A percentile compares a stretch with the other conserved stretches of the same genome.
These are phyloP conservation scores for Aphanomyces astaci DNA, from an alignment of 352 stramenopile genomes.

Conservation along the genomic window DNA sequence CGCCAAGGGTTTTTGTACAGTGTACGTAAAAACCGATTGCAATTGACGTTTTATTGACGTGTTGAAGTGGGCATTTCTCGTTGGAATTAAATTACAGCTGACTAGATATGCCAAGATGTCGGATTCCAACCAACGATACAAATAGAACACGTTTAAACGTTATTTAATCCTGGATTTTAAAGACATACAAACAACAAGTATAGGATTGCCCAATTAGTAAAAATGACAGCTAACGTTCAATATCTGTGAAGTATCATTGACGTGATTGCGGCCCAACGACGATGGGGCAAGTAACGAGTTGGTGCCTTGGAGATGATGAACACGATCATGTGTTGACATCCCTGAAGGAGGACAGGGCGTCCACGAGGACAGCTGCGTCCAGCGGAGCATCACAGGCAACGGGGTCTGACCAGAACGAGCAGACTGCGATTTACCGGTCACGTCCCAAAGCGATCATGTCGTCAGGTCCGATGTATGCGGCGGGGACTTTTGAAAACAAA, in stretches of 20 bases:
- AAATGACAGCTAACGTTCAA: too few species aligned
- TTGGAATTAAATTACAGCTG: neutral
- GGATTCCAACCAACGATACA: neutral
- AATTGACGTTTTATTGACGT: neutral
- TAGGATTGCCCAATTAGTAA: too few species aligned
- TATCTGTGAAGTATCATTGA: too few species aligned
- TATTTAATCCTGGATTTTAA: neutral
- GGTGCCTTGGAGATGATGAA: slow-evolving; percentile 15
- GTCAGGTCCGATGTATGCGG: slow-evolving; percentile 56
- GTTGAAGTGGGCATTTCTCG: slow-evolving; percentile 3
- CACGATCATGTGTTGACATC: neutral
- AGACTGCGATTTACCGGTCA: slow-evolving; percentile 15
- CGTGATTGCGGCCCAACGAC: too few species aligned
- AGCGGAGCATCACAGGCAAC: neutral
- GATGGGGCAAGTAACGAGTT: slow-evolving; percentile 20
- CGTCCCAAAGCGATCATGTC: slow-evolving; percentile 56
- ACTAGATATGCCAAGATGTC: neutral
- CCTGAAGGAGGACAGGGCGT: slow-evolving; percentile 6
- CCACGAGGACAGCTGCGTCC: neutral
- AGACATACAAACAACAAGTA: neutral
- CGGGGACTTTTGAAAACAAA: slow-evolving; percentile 65
- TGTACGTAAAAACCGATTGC: neutral
- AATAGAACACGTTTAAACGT: slow-evolving; percentile 1
- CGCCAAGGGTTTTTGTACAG: neutral
- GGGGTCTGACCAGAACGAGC: slow-evolving; percentile 2